Percentiles rank a stretch among this genome's conserved stretches.
Conservation (phyloP, 2,329 filamentous ascomycete genomes). For the Aspergillus pseudoviridinutans region DNA sequence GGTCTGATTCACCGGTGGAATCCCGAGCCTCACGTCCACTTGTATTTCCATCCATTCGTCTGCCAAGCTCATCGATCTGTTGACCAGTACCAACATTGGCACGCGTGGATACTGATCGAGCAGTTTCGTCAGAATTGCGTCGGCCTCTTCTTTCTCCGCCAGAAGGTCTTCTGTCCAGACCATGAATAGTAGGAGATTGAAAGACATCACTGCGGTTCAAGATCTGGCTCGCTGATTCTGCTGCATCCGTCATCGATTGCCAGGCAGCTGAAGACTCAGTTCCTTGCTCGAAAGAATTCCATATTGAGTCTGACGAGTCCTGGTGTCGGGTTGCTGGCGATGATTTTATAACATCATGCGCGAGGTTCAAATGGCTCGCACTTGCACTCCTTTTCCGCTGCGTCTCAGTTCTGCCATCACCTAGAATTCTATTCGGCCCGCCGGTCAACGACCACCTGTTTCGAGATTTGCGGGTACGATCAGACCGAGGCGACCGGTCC, state of each 20-base stretch:
- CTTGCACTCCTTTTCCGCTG: constrained; percentile 59
- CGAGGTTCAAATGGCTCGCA: constrained; percentile 51
- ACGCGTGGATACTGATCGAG: constrained; percentile 25
- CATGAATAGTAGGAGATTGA: constrained; percentile 65
- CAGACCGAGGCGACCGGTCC: constrained; percentile 12
- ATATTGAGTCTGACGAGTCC: constrained; percentile 70
- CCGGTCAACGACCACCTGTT: constrained; percentile 22
- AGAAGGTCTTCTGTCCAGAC: constrained; percentile 27
- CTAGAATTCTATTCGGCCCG: constrained; percentile 9
- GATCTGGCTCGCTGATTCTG: constrained; percentile 85
- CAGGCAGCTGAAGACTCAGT: constrained; percentile 68
- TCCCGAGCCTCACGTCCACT: constrained; percentile 15
- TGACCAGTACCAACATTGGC: constrained; percentile 17
- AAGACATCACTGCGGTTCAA: constrained; percentile 85
- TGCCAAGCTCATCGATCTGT: background rate
- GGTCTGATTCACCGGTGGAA: constrained; percentile 21
- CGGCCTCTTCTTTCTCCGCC: constrained; percentile 22
- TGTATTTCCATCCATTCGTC: background rate
- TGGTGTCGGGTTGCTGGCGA: constrained; percentile 52
- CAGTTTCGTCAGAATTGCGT: constrained; percentile 33
- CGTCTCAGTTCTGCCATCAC: constrained; percentile 5
- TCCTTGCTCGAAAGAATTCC: constrained; percentile 68
- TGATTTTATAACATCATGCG: constrained; percentile 47
- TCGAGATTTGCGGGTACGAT: constrained; percentile 12
- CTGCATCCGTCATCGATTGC: constrained; percentile 68